Percentiles rank a stretch among this genome's conserved stretches.
phyloP scores from a whole-genome alignment of 306 rosid species.

The Cicer pinnatifidum region DNA sequence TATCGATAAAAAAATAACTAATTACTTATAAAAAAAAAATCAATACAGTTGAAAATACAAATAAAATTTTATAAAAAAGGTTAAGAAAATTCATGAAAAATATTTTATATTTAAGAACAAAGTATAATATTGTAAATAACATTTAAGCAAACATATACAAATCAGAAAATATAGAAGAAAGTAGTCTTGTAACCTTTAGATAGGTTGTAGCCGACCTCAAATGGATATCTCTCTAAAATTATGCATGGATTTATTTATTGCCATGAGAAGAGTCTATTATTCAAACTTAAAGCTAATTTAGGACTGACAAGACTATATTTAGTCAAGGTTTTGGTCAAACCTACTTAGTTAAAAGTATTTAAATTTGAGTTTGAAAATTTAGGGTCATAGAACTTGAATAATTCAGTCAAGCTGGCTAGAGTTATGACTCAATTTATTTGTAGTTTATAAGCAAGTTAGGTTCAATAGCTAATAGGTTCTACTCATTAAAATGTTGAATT shows the following conservation, averaged over 20 bases:
- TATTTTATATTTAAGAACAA: no score
- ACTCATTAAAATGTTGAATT: background rate
- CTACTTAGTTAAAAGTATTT: background rate
- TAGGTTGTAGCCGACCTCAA: constrained; percentile 48
- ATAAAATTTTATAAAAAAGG: no score
- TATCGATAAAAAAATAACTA: no score
- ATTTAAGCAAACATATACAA: constrained; percentile 14
- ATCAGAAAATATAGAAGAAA: constrained; percentile 34
- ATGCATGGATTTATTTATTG: constrained; percentile 35
- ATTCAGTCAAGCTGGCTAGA: background rate
- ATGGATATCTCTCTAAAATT: constrained; percentile 36
- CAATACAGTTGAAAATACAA: no score
- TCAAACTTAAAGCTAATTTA: constrained; percentile 34
- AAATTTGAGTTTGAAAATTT: constrained; percentile 5
- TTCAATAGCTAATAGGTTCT: background rate
- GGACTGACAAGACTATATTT: constrained; percentile 36
- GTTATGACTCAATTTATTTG: constrained; percentile 6
- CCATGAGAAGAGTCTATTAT: constrained; percentile 24
- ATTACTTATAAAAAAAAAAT: no score
- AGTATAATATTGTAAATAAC: background rate
- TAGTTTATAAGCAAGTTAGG: background rate
- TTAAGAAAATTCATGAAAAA: no score
- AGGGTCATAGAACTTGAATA: background rate
- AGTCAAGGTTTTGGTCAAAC: constrained; percentile 44
- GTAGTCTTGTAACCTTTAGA: background rate